Conservation (phyloP, 495 filamentous ascomycete species). For the Xylaria nigripes region DNA sequence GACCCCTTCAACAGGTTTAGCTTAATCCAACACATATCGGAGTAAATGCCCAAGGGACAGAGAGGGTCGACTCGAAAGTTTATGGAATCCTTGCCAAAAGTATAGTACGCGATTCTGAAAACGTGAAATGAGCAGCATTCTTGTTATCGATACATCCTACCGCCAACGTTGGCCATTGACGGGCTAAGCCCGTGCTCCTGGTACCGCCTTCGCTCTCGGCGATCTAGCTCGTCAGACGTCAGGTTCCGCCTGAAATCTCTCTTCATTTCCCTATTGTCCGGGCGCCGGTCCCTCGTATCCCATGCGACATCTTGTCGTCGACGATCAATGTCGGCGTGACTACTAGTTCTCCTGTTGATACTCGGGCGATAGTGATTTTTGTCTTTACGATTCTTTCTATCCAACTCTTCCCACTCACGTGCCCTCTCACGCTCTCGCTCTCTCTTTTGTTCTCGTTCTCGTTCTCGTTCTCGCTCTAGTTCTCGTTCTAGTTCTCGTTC, state of each 20-base stretch:
- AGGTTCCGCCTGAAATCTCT: slow-evolving; percentile 22
- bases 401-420: slow-evolving; percentile 21
- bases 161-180: slow-evolving; percentile 27
- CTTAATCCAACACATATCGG: too few relatives aligned
- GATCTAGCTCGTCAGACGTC: slow-evolving; percentile 22
- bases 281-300: slow-evolving; percentile 22
- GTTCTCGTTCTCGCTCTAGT: slow-evolving; percentile 11
- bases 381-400: slow-evolving; percentile 21
- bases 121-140: background rate
- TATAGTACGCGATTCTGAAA: background rate
- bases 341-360: slow-evolving; percentile 33
- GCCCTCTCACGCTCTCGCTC: background rate
- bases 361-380: slow-evolving; percentile 25
- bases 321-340: slow-evolving; percentile 35
- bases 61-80: too few relatives aligned
- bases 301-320: slow-evolving; percentile 22
- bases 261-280: slow-evolving; percentile 24
- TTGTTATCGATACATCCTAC: slow-evolving; percentile 27
- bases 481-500: slow-evolving; percentile 24
- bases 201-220: slow-evolving; percentile 21
- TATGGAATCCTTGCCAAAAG: background rate
- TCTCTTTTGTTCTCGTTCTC: background rate
- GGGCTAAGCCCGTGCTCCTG: slow-evolving; percentile 25
- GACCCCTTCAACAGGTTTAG: too few relatives aligned
- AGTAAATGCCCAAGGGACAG: too few relatives aligned